Conservation (phyloP, 257 asterid genomes). For the Solanum ossicruentum region DNA sequence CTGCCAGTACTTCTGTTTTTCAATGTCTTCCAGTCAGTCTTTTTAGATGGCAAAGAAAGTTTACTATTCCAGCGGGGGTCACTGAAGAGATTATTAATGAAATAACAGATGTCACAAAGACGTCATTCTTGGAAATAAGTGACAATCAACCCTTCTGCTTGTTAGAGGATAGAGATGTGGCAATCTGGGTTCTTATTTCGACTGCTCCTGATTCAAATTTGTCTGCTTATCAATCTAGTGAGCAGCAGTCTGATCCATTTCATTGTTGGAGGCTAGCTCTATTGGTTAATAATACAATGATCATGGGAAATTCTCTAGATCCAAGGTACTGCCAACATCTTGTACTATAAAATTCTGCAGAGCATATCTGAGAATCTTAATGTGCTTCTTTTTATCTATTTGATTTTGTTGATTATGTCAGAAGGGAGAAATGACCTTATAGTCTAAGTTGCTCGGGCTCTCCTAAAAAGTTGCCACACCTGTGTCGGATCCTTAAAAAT, state of each 20-base stretch:
- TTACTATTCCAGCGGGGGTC: conserved; percentile 8
- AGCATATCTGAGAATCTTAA: background rate
- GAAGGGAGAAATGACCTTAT: background rate
- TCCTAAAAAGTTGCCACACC: too few relatives aligned
- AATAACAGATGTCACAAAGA: conserved; percentile 57
- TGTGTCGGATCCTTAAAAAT: too few relatives aligned
- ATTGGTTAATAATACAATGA: conserved; percentile 49
- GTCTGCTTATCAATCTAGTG: conserved; percentile 15
- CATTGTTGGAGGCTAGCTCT: conserved; percentile 74
- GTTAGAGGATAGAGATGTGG: conserved; percentile 40
- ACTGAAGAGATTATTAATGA: conserved; percentile 21
- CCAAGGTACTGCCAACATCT: conserved; percentile 32
- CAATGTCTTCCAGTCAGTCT: conserved; percentile 51
- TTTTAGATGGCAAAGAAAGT: conserved; percentile 57
- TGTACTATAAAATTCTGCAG: background rate
- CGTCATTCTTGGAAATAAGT: conserved; percentile 20
- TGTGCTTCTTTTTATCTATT: background rate
- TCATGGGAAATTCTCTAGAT: conserved; percentile 54
- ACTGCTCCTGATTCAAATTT: conserved; percentile 31
- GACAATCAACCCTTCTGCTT: conserved; percentile 14
- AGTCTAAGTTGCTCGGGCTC: too few relatives aligned
- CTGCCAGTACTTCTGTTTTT: conserved; percentile 41
- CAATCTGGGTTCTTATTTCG: conserved; percentile 72
- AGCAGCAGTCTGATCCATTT: conserved; percentile 12
- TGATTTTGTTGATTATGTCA: background rate